phyloP scores from a whole-genome alignment of 169 alveolate genomes.

The Theileria parva region DNA sequence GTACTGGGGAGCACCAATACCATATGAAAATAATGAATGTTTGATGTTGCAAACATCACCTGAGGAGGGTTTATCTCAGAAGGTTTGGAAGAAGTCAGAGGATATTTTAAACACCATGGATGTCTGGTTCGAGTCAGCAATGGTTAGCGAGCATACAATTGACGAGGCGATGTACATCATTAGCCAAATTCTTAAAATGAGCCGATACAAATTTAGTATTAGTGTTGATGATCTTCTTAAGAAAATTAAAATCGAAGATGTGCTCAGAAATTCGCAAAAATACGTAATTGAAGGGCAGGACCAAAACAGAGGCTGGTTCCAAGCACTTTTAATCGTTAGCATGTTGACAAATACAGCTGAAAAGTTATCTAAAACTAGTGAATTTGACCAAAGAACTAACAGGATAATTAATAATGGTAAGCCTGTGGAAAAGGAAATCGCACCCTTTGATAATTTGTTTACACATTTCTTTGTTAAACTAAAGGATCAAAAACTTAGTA shows the following conservation, averaged over 20 bases:
- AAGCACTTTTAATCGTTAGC: slow-evolving; percentile 63
- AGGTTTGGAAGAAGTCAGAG: slow-evolving; percentile 5
- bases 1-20: slow-evolving; percentile 81
- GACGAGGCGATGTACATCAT: slow-evolving; percentile 14
- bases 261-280: background rate
- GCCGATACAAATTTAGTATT: too few relatives aligned
- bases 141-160: slow-evolving; percentile 25
- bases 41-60: background rate
- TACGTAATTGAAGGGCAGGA: slow-evolving; percentile 81
- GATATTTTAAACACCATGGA: slow-evolving; percentile 33
- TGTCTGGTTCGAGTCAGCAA: slow-evolving; percentile 87
- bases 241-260: background rate
- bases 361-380: slow-evolving; percentile 23
- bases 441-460: slow-evolving; percentile 32
- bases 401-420: background rate
- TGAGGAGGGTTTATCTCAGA: background rate
- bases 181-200: background rate
- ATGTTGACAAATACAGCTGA: slow-evolving; percentile 13
- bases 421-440: slow-evolving; percentile 2
- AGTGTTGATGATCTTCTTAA: background rate
- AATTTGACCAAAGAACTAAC: slow-evolving; percentile 33
- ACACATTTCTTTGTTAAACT: slow-evolving; percentile 62
- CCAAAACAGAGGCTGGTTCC: slow-evolving; percentile 87
- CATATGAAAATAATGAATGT: background rate
- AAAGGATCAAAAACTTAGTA: slow-evolving; percentile 36